Base-by-base conservation (phyloP, 1,284 basidiomycete genomes). In the Ceratobasidium sp. region DNA sequence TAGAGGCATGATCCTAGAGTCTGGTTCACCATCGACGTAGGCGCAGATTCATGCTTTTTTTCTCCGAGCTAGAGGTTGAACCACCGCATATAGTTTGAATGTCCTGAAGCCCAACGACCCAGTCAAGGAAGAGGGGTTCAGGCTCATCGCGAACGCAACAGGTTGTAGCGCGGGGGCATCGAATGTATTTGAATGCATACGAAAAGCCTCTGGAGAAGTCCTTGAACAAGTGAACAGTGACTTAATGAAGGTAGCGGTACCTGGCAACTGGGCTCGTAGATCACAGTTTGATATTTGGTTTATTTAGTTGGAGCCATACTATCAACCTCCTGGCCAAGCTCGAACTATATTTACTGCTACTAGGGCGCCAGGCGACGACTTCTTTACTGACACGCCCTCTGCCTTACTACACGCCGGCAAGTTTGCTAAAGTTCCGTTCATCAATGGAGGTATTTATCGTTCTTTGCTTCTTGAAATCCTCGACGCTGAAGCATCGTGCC, bases 401-500 rank as follows among this genome's bases (percentile, higher is more conserved):
- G 72, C 77, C 33, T 80, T 86, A 42, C 64, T 86, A 18, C 78
- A 78, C 9, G 58, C 81, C 60, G 84, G 84, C 26, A 67, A 80
- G 49, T 84, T 85, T 72, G 81, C 82, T 0, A 82, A 82, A 33
- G 83, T 84, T 23, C 85, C 86, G 0, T 86, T 85, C 79, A 84
- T 87, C 69, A 82, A 83, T 15, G 85, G 86, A 44, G 80, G 81
- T 68, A 56, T 78, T 79, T 61, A 26, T 60, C 15, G 13, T 42
- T 51, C 5, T 63, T 73, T 26, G 51, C 5, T 73, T 12, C 12
- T 46, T 39, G n/a, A 20, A 9, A 40, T 73, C n/a, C 20, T 26
- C 13, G 7, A 15, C 40, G 23, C 33, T 58, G 40, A 39, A 12
- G 33, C 13, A 26, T 26, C 39, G 12, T 10, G 60, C 39, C n/a